Percentiles rank a stretch among this genome's conserved stretches.
Evolutionary conservation across 371 early-diverging fungal genomes (phyloP).

Genomic region (Actinomortierella ambigua): DNA sequence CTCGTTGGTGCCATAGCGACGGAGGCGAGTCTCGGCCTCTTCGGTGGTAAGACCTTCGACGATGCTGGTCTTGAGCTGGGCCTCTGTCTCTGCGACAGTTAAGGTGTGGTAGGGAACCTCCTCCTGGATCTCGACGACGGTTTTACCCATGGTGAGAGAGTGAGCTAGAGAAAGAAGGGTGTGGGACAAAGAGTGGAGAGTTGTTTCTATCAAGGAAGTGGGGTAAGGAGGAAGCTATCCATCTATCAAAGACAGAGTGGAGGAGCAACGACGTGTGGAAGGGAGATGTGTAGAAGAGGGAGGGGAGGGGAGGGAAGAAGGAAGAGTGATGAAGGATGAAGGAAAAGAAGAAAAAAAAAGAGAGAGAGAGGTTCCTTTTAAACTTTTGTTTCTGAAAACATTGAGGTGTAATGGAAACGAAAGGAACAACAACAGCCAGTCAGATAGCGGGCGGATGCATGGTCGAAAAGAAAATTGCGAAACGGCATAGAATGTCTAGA

Average conservation of each 20-base stretch:
- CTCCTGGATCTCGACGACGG: conserved; percentile 8
- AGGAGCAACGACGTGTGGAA: not conserved
- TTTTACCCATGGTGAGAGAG: conserved; percentile 16
- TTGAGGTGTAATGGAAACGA: not conserved
- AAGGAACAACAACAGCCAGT: not conserved
- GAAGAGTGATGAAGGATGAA: not conserved
- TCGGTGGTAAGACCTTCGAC: conserved; percentile 63
- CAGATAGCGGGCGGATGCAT: too few species aligned
- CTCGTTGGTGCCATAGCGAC: conserved; percentile 73
- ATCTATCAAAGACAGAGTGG: too few species aligned
- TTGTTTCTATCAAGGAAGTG: not conserved
- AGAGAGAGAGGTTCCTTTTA: not conserved
- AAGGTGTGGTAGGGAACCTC: conserved; percentile 14
- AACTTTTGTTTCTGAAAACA: not conserved
- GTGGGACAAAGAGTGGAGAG: not conserved
- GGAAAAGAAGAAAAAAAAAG: not conserved
- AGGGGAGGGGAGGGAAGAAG: not conserved
- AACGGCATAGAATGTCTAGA: not conserved
- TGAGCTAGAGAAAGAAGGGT: not conserved
- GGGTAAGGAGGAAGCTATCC: too few species aligned
- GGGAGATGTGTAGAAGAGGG: not conserved
- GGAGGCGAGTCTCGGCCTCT: conserved; percentile 54
- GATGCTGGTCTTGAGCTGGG: conserved; percentile 9
- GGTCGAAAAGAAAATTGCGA: conserved; percentile 1
- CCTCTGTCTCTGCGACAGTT: conserved; percentile 13